Percentiles rank a stretch among this genome's conserved stretches.
phyloP scores from a whole-genome alignment of 202 grass and related monocot species.

The Hordeum pubiflorum region DNA sequence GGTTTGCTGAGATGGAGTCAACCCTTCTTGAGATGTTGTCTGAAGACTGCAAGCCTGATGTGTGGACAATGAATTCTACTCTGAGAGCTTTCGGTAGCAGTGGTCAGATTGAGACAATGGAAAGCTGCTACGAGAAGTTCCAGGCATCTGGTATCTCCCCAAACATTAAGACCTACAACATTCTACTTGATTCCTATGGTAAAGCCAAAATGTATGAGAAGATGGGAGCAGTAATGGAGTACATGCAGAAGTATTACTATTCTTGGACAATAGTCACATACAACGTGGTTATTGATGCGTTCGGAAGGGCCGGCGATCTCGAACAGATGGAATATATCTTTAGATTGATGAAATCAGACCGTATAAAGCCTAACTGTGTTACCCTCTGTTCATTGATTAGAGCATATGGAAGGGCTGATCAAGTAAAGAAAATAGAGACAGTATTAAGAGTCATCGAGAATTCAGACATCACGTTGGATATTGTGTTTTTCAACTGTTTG shows the following conservation, averaged over 20 bases:
- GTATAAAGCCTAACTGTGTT: conserved; percentile 84
- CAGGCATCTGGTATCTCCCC: conserved; percentile 76
- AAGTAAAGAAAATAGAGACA: conserved; percentile 67
- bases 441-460: conserved; percentile 67
- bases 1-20: conserved; percentile 94
- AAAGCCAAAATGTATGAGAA: conserved; percentile 94
- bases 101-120: conserved; percentile 86
- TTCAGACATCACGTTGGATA: conserved; percentile 72
- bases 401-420: conserved; percentile 72
- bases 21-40: conserved; percentile 79
- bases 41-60: conserved; percentile 72
- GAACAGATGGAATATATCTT: conserved; percentile 92
- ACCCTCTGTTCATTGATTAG: conserved; percentile 83
- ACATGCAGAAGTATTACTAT: conserved; percentile 92
- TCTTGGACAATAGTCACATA: conserved; percentile 96
- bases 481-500: conserved; percentile 93
- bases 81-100: conserved; percentile 78
- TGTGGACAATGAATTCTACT: conserved; percentile 97
- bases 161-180: conserved; percentile 93
- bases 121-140: conserved; percentile 91
- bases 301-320: conserved; percentile 70
- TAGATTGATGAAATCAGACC: conserved; percentile 93
- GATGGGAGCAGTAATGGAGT: conserved; percentile 98
- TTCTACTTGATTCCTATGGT: conserved; percentile 85
- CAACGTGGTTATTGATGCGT: conserved; percentile 90